These are phyloP conservation scores for Dendryphion nanum DNA, from an alignment of 2,329 filamentous ascomycete genomes.

Conservation along the genomic window DNA sequence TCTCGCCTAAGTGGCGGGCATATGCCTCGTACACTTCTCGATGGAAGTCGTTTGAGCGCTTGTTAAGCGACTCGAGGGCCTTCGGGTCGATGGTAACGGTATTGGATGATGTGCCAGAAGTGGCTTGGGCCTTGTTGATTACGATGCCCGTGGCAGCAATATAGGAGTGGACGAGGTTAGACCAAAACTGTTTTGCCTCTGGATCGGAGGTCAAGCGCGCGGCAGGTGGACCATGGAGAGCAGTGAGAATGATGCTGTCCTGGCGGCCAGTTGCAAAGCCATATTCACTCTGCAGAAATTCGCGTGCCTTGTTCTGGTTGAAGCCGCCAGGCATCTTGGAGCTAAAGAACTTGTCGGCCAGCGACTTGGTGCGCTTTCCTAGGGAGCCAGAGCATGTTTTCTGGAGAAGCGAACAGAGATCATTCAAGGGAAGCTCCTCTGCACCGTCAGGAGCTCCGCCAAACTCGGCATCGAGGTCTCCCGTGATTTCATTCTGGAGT, in stretches of 20 bases:
- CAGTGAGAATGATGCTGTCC: constrained; percentile 11
- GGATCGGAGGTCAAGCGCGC: constrained; percentile 8
- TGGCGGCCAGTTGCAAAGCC: constrained; percentile 11
- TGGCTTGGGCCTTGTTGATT: constrained; percentile 5
- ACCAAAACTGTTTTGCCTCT: constrained; percentile 11
- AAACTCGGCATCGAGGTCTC: constrained; percentile 44
- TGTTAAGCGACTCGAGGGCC: constrained; percentile 10
- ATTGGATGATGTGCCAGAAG: constrained; percentile 5
- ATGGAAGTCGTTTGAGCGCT: constrained; percentile 11
- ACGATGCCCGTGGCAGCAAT: constrained; percentile 8
- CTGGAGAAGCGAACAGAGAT: constrained; percentile 31
- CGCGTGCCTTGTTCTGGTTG: constrained; percentile 6
- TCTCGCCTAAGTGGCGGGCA: constrained; percentile 10
- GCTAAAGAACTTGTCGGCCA: constrained; percentile 10
- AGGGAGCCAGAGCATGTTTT: constrained; percentile 28
- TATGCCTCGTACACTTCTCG: constrained; percentile 11
- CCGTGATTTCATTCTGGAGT: constrained; percentile 47
- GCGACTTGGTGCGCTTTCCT: constrained; percentile 23
- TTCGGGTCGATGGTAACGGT: constrained; percentile 11
- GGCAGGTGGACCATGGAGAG: constrained; percentile 8
- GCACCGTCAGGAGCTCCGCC: constrained; percentile 40
- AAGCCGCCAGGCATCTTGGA: constrained; percentile 15
- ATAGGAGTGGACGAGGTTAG: constrained; percentile 7
- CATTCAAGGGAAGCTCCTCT: constrained; percentile 39
- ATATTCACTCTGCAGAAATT: constrained; percentile 9